Evolutionary conservation across 2,329 filamentous ascomycete species (phyloP).

Genomic region (Nothopassalora personata): DNA sequence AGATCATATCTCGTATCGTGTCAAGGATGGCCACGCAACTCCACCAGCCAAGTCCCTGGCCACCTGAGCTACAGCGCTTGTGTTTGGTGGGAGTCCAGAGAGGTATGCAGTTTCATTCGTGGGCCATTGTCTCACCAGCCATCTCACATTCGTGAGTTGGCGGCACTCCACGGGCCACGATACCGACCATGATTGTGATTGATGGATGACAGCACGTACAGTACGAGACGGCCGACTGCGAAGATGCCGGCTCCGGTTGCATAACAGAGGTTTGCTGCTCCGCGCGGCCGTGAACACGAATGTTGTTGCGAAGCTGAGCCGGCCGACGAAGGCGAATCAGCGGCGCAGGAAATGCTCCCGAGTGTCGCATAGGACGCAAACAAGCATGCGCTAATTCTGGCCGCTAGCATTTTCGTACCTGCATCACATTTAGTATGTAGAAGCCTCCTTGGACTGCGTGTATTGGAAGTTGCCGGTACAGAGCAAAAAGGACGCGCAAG

Average conservation of each 20-base stretch:
- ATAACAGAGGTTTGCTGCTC: neutral
- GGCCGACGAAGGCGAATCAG: neutral
- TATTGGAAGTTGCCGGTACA: neutral
- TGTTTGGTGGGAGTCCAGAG: neutral
- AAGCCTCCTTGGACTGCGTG: neutral
- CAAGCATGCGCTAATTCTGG: neutral
- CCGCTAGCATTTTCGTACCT: constrained; percentile 2
- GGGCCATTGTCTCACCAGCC: constrained; percentile 1
- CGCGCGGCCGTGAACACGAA: neutral
- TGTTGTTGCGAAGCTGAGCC: neutral
- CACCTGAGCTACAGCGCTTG: neutral
- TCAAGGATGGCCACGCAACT: neutral
- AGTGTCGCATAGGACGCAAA: neutral
- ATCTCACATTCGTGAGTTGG: constrained; percentile 4
- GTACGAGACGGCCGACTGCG: neutral
- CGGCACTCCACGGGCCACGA: neutral
- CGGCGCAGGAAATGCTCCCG: neutral
- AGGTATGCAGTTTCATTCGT: neutral
- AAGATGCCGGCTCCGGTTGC: neutral
- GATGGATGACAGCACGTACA: neutral
- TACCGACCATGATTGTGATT: neutral
- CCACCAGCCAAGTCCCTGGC: neutral
- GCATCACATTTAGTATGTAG: neutral
- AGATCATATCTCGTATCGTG: neutral
- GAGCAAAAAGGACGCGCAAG: neutral